Evolutionary conservation across 148 eudicot genomes (phyloP), one percentile per base, ranked within the genome.

Genomic region (Salicornia ramosissima): DNA sequence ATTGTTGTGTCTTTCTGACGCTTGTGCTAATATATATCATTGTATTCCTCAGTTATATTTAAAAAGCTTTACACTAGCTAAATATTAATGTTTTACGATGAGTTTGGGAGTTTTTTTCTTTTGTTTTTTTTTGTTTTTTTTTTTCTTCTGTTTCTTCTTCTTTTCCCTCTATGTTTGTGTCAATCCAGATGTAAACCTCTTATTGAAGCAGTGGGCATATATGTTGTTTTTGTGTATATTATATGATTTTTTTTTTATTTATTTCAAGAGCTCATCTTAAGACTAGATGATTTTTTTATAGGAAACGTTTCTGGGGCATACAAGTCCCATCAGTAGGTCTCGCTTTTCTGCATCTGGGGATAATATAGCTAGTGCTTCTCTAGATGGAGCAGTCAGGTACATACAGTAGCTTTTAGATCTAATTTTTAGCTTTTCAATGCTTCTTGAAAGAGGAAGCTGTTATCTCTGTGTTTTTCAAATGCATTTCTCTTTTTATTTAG

Each of bases 301-400:
- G 98, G 96, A 93, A 76, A 88, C 98, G 26, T 93, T 90, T 75
- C 72, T 93, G 69, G 98, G 96, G 68, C 98, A 93, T 71, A 93
- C 98, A 81, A 88, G 96, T 82, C 88, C 95, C 46, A 93, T 93
- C 49, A 93, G 83, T 76, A 76, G 87, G 70, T 90, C 95, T 71
- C 90, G 98, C 51, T 90, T 93, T 82, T 93, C 98, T 82, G 89
- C 92, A 55, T 84, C 96, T 65, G 98, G 98, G 36, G 85, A 93
- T 74, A 90, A 88, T 74, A 87, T 93, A 83, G 98, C 98, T 40
- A 93, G 98, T 80, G 98, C 96, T 77, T 93, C 98, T 71, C 30
- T 74, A 60, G 98, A 93, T 90, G 98, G 96, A 77, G 86, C 98
- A 60, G 98, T 90, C 78, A 93, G 98, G 98, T 90, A 84, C 57